Evolutionary conservation across 805 yeast genomes (phyloP).

Genomic region (Torulaspora microellipsoides): DNA sequence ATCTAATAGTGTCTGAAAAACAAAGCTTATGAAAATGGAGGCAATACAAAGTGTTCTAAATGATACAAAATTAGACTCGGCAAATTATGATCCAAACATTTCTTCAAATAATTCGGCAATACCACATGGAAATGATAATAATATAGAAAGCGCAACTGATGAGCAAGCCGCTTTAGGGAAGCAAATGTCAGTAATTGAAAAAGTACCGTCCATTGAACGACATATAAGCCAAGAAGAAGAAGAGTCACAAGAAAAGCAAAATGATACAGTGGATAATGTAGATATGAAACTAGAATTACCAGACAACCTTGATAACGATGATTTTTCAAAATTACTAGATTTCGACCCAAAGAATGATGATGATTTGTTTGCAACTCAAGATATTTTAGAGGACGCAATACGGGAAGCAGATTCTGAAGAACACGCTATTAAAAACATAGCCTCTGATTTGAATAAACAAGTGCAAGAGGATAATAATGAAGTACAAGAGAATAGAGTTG

Average conservation of each 20-base stretch:
- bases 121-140: constrained; percentile 2
- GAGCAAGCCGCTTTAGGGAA: constrained; percentile 1
- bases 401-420: constrained; percentile 10
- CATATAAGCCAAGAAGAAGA: constrained; percentile 3
- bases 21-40: constrained; percentile 5
- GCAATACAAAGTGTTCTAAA: constrained; percentile 8
- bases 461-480: constrained; percentile 13
- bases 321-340: constrained; percentile 31
- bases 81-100: neutral
- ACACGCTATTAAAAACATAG: constrained; percentile 1
- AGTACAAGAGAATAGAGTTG: constrained; percentile 1
- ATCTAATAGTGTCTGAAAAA: too few relatives aligned
- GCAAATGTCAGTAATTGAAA: neutral
- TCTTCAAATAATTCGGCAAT: constrained; percentile 1
- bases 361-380: constrained; percentile 21
- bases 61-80: constrained; percentile 7
- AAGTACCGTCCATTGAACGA: constrained; percentile 6
- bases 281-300: constrained; percentile 24
- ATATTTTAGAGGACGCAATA: constrained; percentile 17
- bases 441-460: constrained; percentile 6
- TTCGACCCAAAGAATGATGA: constrained; percentile 33
- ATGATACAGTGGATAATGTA: constrained; percentile 10
- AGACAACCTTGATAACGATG: constrained; percentile 27
- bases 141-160: constrained; percentile 1
- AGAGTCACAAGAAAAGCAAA: constrained; percentile 1